Base-by-base conservation (phyloP, 2,329 filamentous ascomycete genomes). In the Corinectria fuckeliana region DNA sequence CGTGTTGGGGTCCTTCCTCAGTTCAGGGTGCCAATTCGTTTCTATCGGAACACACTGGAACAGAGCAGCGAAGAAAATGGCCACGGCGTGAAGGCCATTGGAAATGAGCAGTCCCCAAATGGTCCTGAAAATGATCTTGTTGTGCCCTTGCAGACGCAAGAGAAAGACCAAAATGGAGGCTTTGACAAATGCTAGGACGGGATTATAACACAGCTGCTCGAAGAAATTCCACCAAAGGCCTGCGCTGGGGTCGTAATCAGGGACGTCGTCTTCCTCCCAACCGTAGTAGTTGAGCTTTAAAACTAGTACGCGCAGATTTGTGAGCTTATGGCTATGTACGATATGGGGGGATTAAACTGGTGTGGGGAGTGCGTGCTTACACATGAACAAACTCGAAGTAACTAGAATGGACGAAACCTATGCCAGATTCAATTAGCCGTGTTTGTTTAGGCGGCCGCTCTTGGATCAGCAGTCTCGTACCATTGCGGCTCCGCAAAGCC, bases 121-220 rank as follows among this genome's bases (percentile, higher is more conserved):
- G 39, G 26, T 45, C 16, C 69, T 63, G 23, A 72, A 70, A 10
- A 79, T 64, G 4, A 69, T 71, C 3, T 61, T 68, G 56, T 78
- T 78, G 53, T 78, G 75, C 0, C 76, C 77, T 2, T 76, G 73
- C 0, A 82, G 70, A 1, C 78, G 77, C n/a, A 79, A 69, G 20
- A 81, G 72, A 59, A 81, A 81, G 6, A 81, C 62, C 10, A 81
- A 71, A 23, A 80, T 71, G 1, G 80, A 81, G 10, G 75, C 73
- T 61, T 81, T 81, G 55, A 81, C 77, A 10, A 81, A 69, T 21
- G 77, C 77, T 2, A 82, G 64, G 21, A 81, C 76, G 1, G 79
- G 79, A 39, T 80, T 81, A 68, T 81, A 81, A 2, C 78, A 68
- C 38, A 80, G 67, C 21, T 80, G 75, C 26, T 76, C 75, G 10